Conservation (phyloP, 31 red algal genomes). For the Porphyra umbilicalis region DNA sequence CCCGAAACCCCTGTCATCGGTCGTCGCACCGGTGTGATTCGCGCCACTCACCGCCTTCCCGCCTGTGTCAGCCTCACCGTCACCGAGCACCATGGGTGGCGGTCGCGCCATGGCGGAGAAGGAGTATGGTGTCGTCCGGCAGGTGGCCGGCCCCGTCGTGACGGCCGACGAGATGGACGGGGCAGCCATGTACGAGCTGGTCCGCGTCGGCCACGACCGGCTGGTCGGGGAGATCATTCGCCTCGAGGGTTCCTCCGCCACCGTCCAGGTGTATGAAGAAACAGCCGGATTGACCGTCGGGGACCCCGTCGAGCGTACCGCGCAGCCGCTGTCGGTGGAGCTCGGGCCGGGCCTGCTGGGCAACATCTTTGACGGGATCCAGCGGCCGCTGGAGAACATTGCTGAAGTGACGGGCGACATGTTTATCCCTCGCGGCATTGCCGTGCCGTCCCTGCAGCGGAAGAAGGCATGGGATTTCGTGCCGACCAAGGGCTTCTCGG, state of each 20-base stretch:
- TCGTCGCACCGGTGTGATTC: too few relatives aligned
- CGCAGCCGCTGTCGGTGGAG: slow-evolving; percentile 94
- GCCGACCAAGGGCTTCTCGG: slow-evolving; percentile 43
- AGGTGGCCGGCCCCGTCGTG: slow-evolving; percentile 99
- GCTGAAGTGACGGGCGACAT: slow-evolving; percentile 67
- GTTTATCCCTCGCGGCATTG: slow-evolving; percentile 96
- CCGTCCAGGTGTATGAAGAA: slow-evolving; percentile 99
- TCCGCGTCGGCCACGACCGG: slow-evolving; percentile 84
- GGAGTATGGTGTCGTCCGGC: slow-evolving; percentile 73
- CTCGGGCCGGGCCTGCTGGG: slow-evolving; percentile 96
- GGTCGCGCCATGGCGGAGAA: background rate
- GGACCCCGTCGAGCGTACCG: slow-evolving; percentile 85
- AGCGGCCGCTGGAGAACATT: slow-evolving; percentile 91
- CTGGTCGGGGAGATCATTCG: slow-evolving; percentile 99
- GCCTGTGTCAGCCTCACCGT: too few relatives aligned
- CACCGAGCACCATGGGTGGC: background rate
- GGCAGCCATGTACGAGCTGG: slow-evolving; percentile 99
- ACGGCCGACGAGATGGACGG: slow-evolving; percentile 94
- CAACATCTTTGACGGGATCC: slow-evolving; percentile 98
- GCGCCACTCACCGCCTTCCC: too few relatives aligned
- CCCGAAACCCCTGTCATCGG: too few relatives aligned
- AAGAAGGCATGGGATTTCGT: slow-evolving; percentile 85
- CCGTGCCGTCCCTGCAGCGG: slow-evolving; percentile 79
- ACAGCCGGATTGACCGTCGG: slow-evolving; percentile 90
- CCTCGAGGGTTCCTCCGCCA: slow-evolving; percentile 83